These are phyloP conservation scores for Populus euphratica DNA, from an alignment of 345 rosid genomes.

Conservation along the genomic window DNA sequence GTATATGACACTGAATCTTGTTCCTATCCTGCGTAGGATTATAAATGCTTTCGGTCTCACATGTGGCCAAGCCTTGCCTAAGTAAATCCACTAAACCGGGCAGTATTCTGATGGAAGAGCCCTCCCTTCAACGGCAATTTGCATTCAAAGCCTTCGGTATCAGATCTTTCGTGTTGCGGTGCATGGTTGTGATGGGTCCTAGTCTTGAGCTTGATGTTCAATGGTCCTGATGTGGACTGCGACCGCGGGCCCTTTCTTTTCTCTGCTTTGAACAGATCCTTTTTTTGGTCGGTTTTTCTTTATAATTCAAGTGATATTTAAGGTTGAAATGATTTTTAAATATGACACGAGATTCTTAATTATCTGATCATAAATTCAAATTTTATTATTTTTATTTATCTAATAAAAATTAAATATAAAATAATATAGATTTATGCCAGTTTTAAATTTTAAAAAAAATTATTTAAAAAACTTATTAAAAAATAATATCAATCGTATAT, in stretches of 20 bases:
- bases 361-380: accelerated
- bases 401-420: no score
- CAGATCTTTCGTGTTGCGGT: neutral
- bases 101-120: neutral
- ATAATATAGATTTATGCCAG: accelerated
- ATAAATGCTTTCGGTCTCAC: conserved; percentile 13
- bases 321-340: no score
- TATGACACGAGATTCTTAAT: accelerated
- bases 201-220: neutral
- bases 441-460: no score
- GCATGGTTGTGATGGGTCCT: neutral
- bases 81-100: neutral
- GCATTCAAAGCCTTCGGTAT: conserved; percentile 3
- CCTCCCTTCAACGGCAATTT: conserved; percentile 24
- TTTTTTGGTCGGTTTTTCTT: no score
- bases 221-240: neutral
- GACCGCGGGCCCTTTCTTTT: no score
- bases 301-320: no score
- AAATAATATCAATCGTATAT: no score
- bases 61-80: conserved; percentile 6
- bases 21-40: neutral
- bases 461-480: no score
- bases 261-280: neutral
- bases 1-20: conserved; percentile 2
- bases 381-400: no score